Evolutionary conservation across 306 rosid species (phyloP), one percentile per base, ranked within the genome.

Genomic region (Corylus americana): DNA sequence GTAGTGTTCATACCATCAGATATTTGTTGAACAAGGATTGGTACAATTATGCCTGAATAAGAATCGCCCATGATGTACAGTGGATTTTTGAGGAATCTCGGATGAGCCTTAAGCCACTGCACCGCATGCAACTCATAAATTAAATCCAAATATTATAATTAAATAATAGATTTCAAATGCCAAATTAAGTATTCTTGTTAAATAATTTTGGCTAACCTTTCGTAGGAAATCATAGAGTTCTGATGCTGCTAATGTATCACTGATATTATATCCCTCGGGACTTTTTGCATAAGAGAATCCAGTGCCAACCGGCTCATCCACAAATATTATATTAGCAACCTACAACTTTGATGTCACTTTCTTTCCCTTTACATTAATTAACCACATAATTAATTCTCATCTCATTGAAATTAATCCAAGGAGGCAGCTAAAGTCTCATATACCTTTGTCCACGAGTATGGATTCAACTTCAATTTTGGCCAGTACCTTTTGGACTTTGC

Each of bases 11-110:
- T 83, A 90, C 94, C 94, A 22, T 85, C 80, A 31, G 75, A 83
- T 71, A 90, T 62, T 85, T 83, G 70, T 22, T 73, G 75, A 37
- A 72, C 82, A 71, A 88, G 53, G 42, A 83, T 72, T 13, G 81
- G 89, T 3, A 74, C 58, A 27, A 27, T 18, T 22, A 81, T 18
- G 55, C 91, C 89, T 2, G 90, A 47, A 48, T 87, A 89, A 2
- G 96, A 91, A 48, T 87, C 87, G 29, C 95, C 92, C 68, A 84
- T 87, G 37, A 91, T n/a, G 61, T 85, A 87, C 31, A 88, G 51
- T 45, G 87, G 83, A 83, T 91, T 87, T 14, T 63, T 71, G 78
- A 44, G 59, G 64, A 13, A 85, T 18, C 20, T 8, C 0, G 47
- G 42, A 29, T 73, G 83, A 17, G 16, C 55, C 49, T 37, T 61